Conservation (phyloP, 768 basidiomycete species). For the Panellus pusillus region DNA sequence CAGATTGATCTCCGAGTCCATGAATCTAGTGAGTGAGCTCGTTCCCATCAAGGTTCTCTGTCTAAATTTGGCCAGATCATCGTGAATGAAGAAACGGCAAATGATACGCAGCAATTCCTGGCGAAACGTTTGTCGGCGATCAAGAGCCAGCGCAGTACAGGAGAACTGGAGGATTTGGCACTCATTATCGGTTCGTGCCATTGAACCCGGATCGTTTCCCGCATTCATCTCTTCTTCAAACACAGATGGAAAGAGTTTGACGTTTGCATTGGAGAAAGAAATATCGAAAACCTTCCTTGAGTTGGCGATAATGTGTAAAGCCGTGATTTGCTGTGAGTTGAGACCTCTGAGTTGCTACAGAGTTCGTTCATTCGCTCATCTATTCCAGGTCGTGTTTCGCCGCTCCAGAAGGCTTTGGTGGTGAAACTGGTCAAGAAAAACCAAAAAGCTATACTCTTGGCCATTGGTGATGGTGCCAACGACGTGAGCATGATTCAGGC, state of each 20-base stretch:
- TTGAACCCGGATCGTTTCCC: background rate
- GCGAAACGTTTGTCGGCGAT: slow-evolving; percentile 88
- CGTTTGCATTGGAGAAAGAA: slow-evolving; percentile 91
- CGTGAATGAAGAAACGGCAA: slow-evolving; percentile 85
- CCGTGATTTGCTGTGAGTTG: slow-evolving; percentile 91
- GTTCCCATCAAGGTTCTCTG: background rate
- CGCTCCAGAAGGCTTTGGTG: slow-evolving; percentile 94
- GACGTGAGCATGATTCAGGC: slow-evolving; percentile 99
- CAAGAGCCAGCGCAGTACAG: slow-evolving; percentile 86
- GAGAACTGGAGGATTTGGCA: slow-evolving; percentile 93
- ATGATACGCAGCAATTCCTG: slow-evolving; percentile 83
- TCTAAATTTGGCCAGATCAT: slow-evolving; percentile 62
- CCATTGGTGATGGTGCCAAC: slow-evolving; percentile 97
- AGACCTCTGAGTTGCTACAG: background rate
- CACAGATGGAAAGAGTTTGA: slow-evolving; percentile 91
- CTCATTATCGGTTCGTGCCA: slow-evolving; percentile 80
- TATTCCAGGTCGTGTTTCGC: slow-evolving; percentile 86
- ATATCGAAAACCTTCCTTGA: slow-evolving; percentile 89
- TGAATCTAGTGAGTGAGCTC: slow-evolving; percentile 79
- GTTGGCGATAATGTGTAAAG: slow-evolving; percentile 96
- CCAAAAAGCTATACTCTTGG: slow-evolving; percentile 87
- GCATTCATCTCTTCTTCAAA: slow-evolving; percentile 13
- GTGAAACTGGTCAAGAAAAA: slow-evolving; percentile 99
- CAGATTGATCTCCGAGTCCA: slow-evolving; percentile 94
- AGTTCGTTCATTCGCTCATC: slow-evolving; percentile 5